Conservation (phyloP, 768 basidiomycete genomes). For the Royoungia palumana region DNA sequence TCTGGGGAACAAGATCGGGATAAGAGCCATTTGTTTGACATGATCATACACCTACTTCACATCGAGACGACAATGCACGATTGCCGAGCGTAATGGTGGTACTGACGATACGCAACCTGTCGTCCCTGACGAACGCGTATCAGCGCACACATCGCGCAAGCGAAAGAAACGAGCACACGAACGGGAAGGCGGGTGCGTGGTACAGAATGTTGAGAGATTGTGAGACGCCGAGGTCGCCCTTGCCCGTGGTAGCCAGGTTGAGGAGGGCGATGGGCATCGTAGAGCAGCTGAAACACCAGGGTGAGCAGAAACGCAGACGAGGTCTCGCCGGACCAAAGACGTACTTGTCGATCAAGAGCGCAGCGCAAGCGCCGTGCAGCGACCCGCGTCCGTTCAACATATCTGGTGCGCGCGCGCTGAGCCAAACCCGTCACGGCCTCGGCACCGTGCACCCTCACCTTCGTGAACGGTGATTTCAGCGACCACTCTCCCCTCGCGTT, state of each 20-base stretch:
- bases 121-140: slow-evolving; percentile 35
- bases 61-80: slow-evolving; percentile 45
- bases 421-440: too few relatives aligned
- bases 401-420: slow-evolving; percentile 34
- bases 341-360: slow-evolving; percentile 51
- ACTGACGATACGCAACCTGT: slow-evolving; percentile 48
- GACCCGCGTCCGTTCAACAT: slow-evolving; percentile 50
- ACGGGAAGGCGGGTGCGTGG: slow-evolving; percentile 55
- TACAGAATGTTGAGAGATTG: slow-evolving; percentile 52
- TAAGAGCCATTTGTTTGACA: not conserved
- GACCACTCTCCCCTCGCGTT: slow-evolving; percentile 45
- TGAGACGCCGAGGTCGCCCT: slow-evolving; percentile 39
- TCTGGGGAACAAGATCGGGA: slow-evolving; percentile 30
- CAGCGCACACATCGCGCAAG: not conserved
- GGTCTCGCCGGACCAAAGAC: slow-evolving; percentile 11
- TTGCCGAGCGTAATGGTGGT: slow-evolving; percentile 50
- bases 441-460: slow-evolving; percentile 32
- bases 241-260: slow-evolving; percentile 25
- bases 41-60: slow-evolving; percentile 38
- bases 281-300: slow-evolving; percentile 54
- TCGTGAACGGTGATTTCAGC: slow-evolving; percentile 41
- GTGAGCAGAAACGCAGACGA: not conserved
- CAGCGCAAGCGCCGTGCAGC: slow-evolving; percentile 56
- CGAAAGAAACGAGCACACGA: not conserved
- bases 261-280: slow-evolving; percentile 42